Evolutionary conservation across 345 rosid species (phyloP).

Genomic region (Citrus medica): DNA sequence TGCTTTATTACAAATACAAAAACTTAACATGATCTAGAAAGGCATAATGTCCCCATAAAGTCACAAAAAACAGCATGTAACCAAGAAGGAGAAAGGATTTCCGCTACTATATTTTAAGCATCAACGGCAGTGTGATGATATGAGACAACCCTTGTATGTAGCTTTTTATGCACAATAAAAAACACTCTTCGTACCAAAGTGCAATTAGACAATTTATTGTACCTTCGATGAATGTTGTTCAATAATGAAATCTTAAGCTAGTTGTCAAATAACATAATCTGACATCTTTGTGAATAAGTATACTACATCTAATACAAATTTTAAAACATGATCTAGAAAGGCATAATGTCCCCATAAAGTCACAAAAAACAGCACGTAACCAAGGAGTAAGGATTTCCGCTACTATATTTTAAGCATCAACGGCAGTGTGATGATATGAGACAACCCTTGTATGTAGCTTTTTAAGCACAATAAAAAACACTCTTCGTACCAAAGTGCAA

Average conservation of each 20-base stretch:
- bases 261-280: background rate
- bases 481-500: background rate
- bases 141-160: background rate
- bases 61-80: background rate
- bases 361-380: background rate
- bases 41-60: background rate
- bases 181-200: background rate
- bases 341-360: background rate
- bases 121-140: background rate
- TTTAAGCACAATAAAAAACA: background rate
- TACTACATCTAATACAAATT: background rate
- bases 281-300: background rate
- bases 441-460: background rate
- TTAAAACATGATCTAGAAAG: background rate
- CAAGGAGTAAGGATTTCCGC: background rate
- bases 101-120: background rate
- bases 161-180: background rate
- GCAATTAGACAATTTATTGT: background rate
- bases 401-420: background rate
- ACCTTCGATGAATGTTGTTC: background rate
- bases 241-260: background rate
- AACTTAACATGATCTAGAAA: background rate
- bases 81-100: background rate
- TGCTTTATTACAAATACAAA: background rate
- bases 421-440: background rate